Evolutionary conservation across 2,329 filamentous ascomycete genomes (phyloP), one percentile per base, ranked within the genome.

Genomic region (Mycosphaerelloides madeirae): DNA sequence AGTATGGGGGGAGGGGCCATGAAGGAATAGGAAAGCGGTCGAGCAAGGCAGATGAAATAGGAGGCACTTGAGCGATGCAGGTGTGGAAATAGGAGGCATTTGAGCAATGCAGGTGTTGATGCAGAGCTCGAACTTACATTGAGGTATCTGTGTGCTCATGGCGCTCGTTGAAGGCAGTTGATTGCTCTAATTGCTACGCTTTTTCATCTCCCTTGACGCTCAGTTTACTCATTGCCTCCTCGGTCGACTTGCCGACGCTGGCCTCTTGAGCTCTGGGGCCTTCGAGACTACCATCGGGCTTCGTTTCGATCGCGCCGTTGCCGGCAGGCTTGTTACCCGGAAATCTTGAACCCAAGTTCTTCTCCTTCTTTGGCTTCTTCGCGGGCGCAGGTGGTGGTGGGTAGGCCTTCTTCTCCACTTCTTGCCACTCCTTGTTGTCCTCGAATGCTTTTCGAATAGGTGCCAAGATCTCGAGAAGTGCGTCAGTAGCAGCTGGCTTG

Each of bases 401-500:
- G 76, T 97, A 98, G 22, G 90, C 93, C 64, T 84, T 83, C 41
- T 78, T 64, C 39, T 83, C 78, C 42, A 88, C 77, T 45, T 82
- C 80, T 69, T 95, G 84, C 89, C 89, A 97, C 60, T 90, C 87
- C 22, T 76, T 60, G 0, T 79, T 84, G 0, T 75, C 77, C 51
- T 85, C 71, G 70, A 80, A 97, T 5, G 83, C 83, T 3, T 73
- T 76, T 54, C 84, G 82, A 48, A 98, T 91, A 1, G 91, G 88
- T 2, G 76, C 80, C 45, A 95, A 75, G 11, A 97, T 77, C 31
- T 78, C 74, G 54, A 80, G 81, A 15, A 98, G 76, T 8, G 81
- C 87, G 41, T 80, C 76, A 4, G 85, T 78, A 5, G 94, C 81
- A 9, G 87, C 88, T n/a, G 83, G 78, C 73, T 98, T 97, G 41